These are phyloP conservation scores for Graphilbum sp. DNA, from an alignment of 2,329 filamentous ascomycete genomes.

Conservation along the genomic window DNA sequence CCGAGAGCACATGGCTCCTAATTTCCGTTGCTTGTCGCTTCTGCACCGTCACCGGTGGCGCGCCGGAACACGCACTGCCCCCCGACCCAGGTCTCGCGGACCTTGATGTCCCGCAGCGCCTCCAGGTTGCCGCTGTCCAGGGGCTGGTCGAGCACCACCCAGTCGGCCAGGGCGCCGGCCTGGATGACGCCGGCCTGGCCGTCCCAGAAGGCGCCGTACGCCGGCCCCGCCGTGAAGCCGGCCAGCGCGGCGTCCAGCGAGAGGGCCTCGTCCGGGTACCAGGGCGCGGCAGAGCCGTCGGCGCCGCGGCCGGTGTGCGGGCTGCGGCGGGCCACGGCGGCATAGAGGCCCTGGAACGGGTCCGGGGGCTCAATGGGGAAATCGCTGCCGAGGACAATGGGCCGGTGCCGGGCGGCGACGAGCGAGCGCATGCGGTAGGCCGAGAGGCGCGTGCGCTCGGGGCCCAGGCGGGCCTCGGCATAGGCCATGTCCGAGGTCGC, in stretches of 20 bases:
- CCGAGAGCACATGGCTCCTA: too few species aligned
- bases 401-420: constrained; percentile 20
- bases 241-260: constrained; percentile 40
- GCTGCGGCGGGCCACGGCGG: constrained; percentile 44
- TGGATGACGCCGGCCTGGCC: constrained; percentile 41
- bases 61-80: constrained; percentile 30
- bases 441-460: constrained; percentile 31
- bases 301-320: constrained; percentile 37
- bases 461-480: constrained; percentile 42
- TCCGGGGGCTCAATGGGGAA: constrained; percentile 56
- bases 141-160: constrained; percentile 49
- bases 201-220: constrained; percentile 42
- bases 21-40: too few species aligned
- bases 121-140: constrained; percentile 32
- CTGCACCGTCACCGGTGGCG: background rate
- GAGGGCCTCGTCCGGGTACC: constrained; percentile 43
- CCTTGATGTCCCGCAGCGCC: constrained; percentile 33
- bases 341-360: constrained; percentile 53
- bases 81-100: constrained; percentile 53
- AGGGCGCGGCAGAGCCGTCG: constrained; percentile 32
- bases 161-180: constrained; percentile 48
- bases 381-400: constrained; percentile 44
- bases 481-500: constrained; percentile 58
- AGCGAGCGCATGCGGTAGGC: constrained; percentile 53
- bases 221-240: constrained; percentile 45